phyloP scores from a whole-genome alignment of 2,329 filamentous ascomycete genomes.

The Paecilomyces formosus region DNA sequence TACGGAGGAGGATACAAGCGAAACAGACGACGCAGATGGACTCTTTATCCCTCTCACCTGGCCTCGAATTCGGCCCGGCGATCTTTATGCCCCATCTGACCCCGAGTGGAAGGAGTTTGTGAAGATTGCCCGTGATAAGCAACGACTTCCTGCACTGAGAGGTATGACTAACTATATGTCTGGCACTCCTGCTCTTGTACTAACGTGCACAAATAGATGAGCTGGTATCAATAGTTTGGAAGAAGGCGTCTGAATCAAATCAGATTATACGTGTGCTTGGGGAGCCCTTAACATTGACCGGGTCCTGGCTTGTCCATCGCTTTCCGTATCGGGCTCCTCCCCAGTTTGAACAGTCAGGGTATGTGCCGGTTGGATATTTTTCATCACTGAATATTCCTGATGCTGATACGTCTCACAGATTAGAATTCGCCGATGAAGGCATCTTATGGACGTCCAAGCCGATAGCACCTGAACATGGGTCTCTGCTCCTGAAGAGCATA shows the following conservation, averaged over 20 bases:
- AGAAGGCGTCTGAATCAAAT: slow-evolving; percentile 37
- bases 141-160: slow-evolving; percentile 43
- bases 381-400: neutral
- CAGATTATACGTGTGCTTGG: slow-evolving; percentile 41
- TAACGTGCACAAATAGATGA: slow-evolving; percentile 30
- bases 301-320: slow-evolving; percentile 55
- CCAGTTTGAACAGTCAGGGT: slow-evolving; percentile 54
- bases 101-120: slow-evolving; percentile 59
- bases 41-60: slow-evolving; percentile 56
- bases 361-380: slow-evolving; percentile 18
- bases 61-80: slow-evolving; percentile 28
- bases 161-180: slow-evolving; percentile 19
- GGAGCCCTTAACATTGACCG: slow-evolving; percentile 41
- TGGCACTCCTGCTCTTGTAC: neutral
- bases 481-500: slow-evolving; percentile 20
- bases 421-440: slow-evolving; percentile 19
- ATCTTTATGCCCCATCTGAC: slow-evolving; percentile 34
- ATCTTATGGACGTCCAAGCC: slow-evolving; percentile 19
- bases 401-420: slow-evolving; percentile 11
- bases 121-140: slow-evolving; percentile 48
- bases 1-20: neutral
- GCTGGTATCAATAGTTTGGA: slow-evolving; percentile 38
- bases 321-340: slow-evolving; percentile 55
- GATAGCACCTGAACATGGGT: slow-evolving; percentile 22
- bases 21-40: slow-evolving; percentile 36